phyloP scores from a whole-genome alignment of 495 filamentous ascomycete species.

The Neurospora tetraspora region DNA sequence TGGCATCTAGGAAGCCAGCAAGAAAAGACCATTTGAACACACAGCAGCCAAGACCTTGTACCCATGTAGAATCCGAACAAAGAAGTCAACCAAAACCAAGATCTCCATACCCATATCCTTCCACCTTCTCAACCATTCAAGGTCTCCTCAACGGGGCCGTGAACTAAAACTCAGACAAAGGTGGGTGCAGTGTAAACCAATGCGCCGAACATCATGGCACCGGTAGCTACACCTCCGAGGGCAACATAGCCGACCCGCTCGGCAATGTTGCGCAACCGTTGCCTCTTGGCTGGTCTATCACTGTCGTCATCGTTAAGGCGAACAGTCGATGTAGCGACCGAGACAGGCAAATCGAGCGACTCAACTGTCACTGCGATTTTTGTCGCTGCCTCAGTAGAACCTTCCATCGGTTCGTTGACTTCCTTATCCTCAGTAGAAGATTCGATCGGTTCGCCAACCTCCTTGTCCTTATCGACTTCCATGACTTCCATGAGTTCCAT shows the following conservation, averaged over 20 bases:
- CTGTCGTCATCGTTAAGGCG: background rate
- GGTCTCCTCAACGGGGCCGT: background rate
- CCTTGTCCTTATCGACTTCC: background rate
- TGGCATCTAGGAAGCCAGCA: background rate
- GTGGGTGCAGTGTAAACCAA: constrained; percentile 35
- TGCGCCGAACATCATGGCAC: constrained; percentile 26
- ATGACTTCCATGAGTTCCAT: background rate
- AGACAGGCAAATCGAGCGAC: background rate
- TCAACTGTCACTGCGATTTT: background rate
- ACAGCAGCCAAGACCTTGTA: background rate
- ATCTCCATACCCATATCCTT: background rate
- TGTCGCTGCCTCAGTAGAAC: background rate
- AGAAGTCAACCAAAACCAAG: background rate
- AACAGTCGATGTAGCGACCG: background rate
- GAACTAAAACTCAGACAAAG: constrained; percentile 9
- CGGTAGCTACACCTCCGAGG: constrained; percentile 30
- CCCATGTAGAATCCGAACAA: background rate
- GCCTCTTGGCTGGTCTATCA: constrained; percentile 20
- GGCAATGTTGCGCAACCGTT: constrained; percentile 22
- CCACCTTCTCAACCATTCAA: background rate
- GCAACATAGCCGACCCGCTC: constrained; percentile 31
- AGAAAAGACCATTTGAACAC: background rate
- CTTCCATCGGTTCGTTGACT: background rate
- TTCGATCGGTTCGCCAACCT: background rate
- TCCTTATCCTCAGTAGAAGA: background rate